Evolutionary conservation across 129 eudicot genomes (phyloP), one percentile per base, ranked within the genome.

Genomic region (Ambrosia artemisiifolia): DNA sequence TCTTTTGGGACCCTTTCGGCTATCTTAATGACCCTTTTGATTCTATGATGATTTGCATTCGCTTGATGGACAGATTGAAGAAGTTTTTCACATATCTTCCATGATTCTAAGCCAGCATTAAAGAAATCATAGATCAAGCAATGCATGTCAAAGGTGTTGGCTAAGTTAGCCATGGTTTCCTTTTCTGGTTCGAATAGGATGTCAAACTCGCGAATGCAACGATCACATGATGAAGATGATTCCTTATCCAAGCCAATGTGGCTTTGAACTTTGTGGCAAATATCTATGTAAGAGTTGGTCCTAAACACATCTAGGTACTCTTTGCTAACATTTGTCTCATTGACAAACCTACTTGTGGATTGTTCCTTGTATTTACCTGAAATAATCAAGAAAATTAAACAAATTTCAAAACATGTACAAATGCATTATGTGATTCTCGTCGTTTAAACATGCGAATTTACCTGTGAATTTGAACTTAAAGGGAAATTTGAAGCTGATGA

Each of bases 201-300:
- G 36, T 77, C 79, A 30, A 81, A 79, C n/a, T 79, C 72, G 67
- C 72, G 81, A 49, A 68, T 11, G 56, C 66, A 48, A n/a, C 36
- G 48, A 20, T 77, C 77, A 61, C 28, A 32, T 0, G 83, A 66
- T 3, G 83, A 51, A 19, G 42, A 19, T 38, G 36, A 66, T 46
- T 20, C 64, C 7, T 18, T 36, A 46, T 65, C 54, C 17, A 72
- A 82, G 34, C 68, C 74, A 35, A 85, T 43, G 11, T 83, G 84
- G 51, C 49, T 76, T 63, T 92, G 80, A 63, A 84, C 72, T 79
- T 86, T 83, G 68, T 80, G 57, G 75, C 56, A 86, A 1, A 92
- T 83, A 46, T 88, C 91, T 14, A 70, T 70, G 78, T 83, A 92
- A 16, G 98, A 92, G 9, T 88, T 76, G 38, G 96, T 92, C 80